Conservation (phyloP, 1,139 yeast species). For the Debaryomyces sp. region DNA sequence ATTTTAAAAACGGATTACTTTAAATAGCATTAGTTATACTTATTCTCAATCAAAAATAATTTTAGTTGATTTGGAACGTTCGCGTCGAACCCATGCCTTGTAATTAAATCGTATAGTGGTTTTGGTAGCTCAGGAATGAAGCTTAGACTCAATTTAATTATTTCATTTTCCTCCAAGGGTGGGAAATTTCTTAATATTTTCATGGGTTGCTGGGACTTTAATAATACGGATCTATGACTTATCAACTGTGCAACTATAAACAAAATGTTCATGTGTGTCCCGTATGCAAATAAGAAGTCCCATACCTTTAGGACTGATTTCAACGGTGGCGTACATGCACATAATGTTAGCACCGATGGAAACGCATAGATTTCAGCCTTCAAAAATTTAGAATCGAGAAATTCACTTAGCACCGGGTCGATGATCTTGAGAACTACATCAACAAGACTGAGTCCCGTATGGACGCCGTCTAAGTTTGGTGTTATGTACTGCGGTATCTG, state of each 20-base stretch:
- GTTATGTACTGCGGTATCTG: slow-evolving; percentile 80
- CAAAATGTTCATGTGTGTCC: slow-evolving; percentile 83
- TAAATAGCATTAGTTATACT: slow-evolving; percentile 12
- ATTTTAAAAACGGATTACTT: slow-evolving; percentile 41
- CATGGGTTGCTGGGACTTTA: slow-evolving; percentile 72
- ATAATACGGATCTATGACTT: slow-evolving; percentile 61
- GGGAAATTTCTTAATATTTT: slow-evolving; percentile 75
- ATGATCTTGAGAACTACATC: slow-evolving; percentile 72
- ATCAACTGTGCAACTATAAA: slow-evolving; percentile 85
- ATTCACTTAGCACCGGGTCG: slow-evolving; percentile 70
- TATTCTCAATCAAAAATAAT: slow-evolving; percentile 19
- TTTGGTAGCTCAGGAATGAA: slow-evolving; percentile 79
- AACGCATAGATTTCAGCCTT: slow-evolving; percentile 88
- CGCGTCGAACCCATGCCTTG: slow-evolving; percentile 71
- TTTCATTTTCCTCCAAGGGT: slow-evolving; percentile 67
- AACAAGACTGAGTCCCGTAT: slow-evolving; percentile 70
- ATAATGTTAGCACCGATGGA: slow-evolving; percentile 82
- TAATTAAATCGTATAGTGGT: slow-evolving; percentile 64
- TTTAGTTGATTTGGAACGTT: slow-evolving; percentile 44
- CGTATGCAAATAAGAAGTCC: slow-evolving; percentile 92
- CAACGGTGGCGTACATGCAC: slow-evolving; percentile 90
- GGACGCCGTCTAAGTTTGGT: slow-evolving; percentile 81
- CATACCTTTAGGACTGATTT: slow-evolving; percentile 75
- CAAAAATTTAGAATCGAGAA: slow-evolving; percentile 62
- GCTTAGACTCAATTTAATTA: slow-evolving; percentile 78